A percentile compares a stretch with the other conserved stretches of the same genome.
phyloP scores from a whole-genome alignment of 208 protist species.

The Leishmania major region DNA sequence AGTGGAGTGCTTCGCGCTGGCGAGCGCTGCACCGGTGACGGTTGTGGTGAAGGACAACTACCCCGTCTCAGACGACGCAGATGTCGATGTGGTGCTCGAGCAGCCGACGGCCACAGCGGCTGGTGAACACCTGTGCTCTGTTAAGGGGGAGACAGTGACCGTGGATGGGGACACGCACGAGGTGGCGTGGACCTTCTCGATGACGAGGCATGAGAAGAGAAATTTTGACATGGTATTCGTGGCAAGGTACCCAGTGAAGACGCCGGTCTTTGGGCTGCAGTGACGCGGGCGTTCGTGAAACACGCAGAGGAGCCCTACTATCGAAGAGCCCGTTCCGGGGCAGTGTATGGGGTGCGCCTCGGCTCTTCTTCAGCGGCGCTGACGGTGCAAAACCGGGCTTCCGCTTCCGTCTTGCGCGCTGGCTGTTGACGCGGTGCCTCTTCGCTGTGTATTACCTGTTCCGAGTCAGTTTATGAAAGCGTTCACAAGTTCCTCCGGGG shows the following conservation, averaged over 20 bases:
- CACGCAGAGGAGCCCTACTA: not conserved
- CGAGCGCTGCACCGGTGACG: slow-evolving; percentile 21
- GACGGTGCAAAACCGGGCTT: not conserved
- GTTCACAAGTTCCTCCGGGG: not conserved
- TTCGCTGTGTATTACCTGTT: not conserved
- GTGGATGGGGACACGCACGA: slow-evolving; percentile 46
- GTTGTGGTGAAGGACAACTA: slow-evolving; percentile 64
- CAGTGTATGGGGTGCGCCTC: not conserved
- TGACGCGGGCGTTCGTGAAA: not conserved
- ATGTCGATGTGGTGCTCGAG: slow-evolving; percentile 39
- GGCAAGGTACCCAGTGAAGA: slow-evolving; percentile 30
- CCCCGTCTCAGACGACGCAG: slow-evolving; percentile 43
- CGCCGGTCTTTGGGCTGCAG: slow-evolving; percentile 31
- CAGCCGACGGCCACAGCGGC: slow-evolving; percentile 15
- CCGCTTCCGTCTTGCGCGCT: not conserved
- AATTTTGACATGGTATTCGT: slow-evolving; percentile 44
- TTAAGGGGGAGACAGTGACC: slow-evolving; percentile 22
- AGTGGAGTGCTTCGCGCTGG: slow-evolving; percentile 23
- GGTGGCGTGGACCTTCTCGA: slow-evolving; percentile 43
- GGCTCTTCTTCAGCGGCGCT: not conserved
- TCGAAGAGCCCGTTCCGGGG: not conserved
- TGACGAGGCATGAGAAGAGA: slow-evolving; percentile 29
- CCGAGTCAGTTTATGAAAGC: not conserved
- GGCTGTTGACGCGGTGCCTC: not conserved
- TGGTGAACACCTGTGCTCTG: not conserved